A percentile compares a stretch with the other conserved stretches of the same genome.
phyloP scores from a whole-genome alignment of 106 monocot species.

The Dendrobium chrysotoxum region DNA sequence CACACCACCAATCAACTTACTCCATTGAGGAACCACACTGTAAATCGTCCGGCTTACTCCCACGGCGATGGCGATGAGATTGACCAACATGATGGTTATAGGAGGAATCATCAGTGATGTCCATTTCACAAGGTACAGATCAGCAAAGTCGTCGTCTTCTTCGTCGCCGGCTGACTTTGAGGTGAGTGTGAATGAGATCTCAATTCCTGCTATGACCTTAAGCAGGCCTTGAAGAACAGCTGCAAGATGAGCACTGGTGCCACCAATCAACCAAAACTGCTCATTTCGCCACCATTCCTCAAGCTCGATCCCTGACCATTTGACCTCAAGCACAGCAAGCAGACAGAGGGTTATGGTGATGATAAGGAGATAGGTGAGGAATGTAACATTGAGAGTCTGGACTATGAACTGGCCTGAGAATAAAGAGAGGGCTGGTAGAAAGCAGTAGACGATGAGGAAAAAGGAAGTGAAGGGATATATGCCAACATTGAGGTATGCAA shows the following conservation, averaged over 20 bases:
- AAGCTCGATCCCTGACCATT: conserved; percentile 77
- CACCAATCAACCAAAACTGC: conserved; percentile 73
- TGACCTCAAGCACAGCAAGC: conserved; percentile 71
- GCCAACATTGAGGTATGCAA: conserved; percentile 61
- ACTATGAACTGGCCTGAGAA: conserved; percentile 92
- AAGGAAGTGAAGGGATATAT: conserved; percentile 88
- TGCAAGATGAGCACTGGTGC: conserved; percentile 76
- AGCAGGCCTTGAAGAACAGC: conserved; percentile 79
- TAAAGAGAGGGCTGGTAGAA: conserved; percentile 82
- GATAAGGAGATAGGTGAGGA: conserved; percentile 14
- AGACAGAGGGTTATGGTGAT: conserved; percentile 42
- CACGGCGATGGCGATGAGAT: conserved; percentile 69
- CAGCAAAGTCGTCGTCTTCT: conserved; percentile 47
- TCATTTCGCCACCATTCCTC: conserved; percentile 93
- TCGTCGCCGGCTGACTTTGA: conserved; percentile 46
- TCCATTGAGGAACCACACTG: conserved; percentile 71
- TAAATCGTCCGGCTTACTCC: conserved; percentile 78
- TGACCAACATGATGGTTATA: conserved; percentile 78
- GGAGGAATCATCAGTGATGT: conserved; percentile 72
- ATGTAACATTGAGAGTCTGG: conserved; percentile 45
- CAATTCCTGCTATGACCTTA: conserved; percentile 57
- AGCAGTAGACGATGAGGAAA: conserved; percentile 88
- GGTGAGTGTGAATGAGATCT: conserved; percentile 66
- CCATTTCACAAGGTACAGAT: conserved; percentile 55
- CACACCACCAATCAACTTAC: conserved; percentile 69